Percentiles rank a stretch among this genome's conserved stretches.
Evolutionary conservation across 495 filamentous ascomycete species (phyloP).

Genomic region (Hamigera avellanea): DNA sequence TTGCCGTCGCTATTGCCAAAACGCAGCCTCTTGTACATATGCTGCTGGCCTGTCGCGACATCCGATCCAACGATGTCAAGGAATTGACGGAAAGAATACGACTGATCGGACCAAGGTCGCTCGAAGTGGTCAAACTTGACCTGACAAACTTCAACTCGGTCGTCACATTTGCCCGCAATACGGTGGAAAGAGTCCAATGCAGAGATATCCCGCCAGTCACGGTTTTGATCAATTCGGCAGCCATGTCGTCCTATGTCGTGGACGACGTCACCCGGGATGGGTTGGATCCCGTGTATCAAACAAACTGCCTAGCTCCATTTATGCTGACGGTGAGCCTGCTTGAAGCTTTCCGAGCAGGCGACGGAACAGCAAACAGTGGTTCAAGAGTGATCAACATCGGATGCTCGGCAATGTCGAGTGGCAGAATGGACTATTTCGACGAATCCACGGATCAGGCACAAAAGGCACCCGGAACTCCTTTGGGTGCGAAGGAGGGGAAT

Average conservation of each 20-base stretch:
- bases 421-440: slow-evolving; percentile 27
- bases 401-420: slow-evolving; percentile 23
- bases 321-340: slow-evolving; percentile 29
- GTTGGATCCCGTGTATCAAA: slow-evolving; percentile 31
- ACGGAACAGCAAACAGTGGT: slow-evolving; percentile 21
- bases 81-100: slow-evolving; percentile 19
- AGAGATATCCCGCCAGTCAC: slow-evolving; percentile 28
- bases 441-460: slow-evolving; percentile 7
- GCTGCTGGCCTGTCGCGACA: slow-evolving; percentile 24
- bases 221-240: slow-evolving; percentile 27
- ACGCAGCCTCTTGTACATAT: slow-evolving; percentile 27
- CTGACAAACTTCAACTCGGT: slow-evolving; percentile 25
- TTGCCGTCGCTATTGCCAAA: slow-evolving; percentile 28
- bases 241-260: slow-evolving; percentile 22
- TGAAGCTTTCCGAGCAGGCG: slow-evolving; percentile 28
- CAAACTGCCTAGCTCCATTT: slow-evolving; percentile 29
- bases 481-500: slow-evolving; percentile 23
- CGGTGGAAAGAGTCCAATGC: slow-evolving; percentile 23
- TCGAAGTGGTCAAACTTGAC: slow-evolving; percentile 25
- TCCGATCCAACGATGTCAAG: slow-evolving; percentile 19
- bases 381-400: slow-evolving; percentile 31
- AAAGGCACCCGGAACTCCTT: slow-evolving; percentile 11
- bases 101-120: slow-evolving; percentile 26
- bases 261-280: slow-evolving; percentile 26
- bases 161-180: slow-evolving; percentile 18